phyloP scores from a whole-genome alignment of 2,329 filamentous ascomycete species.

The Elsinoe fawcettii region DNA sequence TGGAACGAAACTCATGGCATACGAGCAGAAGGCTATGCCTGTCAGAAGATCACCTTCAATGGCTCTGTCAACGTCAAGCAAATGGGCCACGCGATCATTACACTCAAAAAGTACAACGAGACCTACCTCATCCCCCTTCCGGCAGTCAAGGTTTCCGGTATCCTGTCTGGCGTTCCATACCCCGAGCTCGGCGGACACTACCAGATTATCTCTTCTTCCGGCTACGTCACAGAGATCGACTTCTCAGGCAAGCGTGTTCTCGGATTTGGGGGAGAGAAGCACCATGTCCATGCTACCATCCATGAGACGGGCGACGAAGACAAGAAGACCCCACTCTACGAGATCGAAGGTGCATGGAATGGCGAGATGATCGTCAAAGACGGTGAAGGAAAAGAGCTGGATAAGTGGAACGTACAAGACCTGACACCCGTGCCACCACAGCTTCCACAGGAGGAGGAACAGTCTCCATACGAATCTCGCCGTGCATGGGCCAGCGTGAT shows the following conservation, averaged over 20 bases:
- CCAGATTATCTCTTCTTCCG: slow-evolving; percentile 35
- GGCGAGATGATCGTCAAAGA: slow-evolving; percentile 34
- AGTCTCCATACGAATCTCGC: slow-evolving; percentile 40
- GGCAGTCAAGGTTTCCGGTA: slow-evolving; percentile 39
- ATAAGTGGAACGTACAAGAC: slow-evolving; percentile 30
- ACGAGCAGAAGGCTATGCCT: slow-evolving; percentile 39
- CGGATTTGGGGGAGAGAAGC: slow-evolving; percentile 35
- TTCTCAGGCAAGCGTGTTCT: slow-evolving; percentile 39
- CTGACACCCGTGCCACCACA: slow-evolving; percentile 23
- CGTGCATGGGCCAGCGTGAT: slow-evolving; percentile 38
- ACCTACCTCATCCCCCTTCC: slow-evolving; percentile 40
- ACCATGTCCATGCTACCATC: slow-evolving; percentile 34
- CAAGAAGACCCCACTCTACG: slow-evolving; percentile 30
- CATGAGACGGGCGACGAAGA: slow-evolving; percentile 27
- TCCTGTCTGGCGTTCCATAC: slow-evolving; percentile 37
- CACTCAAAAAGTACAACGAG: slow-evolving; percentile 38
- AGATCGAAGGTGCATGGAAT: slow-evolving; percentile 37
- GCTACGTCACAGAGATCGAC: slow-evolving; percentile 36
- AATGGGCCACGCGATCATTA: slow-evolving; percentile 39
- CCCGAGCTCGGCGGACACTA: slow-evolving; percentile 38
- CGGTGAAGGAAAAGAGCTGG: slow-evolving; percentile 29
- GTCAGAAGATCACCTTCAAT: slow-evolving; percentile 41
- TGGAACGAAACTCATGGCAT: slow-evolving; percentile 39
- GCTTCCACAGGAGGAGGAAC: slow-evolving; percentile 23
- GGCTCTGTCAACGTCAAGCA: slow-evolving; percentile 41